These are phyloP conservation scores for Penicillium sp. DNA, from an alignment of 2,329 filamentous ascomycete species.

Conservation along the genomic window DNA sequence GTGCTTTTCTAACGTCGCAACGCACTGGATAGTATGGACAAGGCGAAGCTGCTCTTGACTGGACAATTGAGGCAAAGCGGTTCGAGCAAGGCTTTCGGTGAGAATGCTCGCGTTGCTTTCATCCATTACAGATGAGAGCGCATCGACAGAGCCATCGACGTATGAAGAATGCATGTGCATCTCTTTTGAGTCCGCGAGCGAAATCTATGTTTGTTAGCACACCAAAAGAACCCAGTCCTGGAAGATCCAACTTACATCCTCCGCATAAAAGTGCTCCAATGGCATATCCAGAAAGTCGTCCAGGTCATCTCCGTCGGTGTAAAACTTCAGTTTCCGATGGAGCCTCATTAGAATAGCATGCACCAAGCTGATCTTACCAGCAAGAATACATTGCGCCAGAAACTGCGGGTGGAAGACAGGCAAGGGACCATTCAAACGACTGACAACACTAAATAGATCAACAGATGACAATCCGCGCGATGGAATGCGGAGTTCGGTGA, in stretches of 20 bases:
- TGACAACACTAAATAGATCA: conserved; percentile 76
- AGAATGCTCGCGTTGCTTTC: conserved; percentile 66
- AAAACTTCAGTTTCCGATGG: conserved; percentile 73
- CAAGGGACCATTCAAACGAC: conserved; percentile 77
- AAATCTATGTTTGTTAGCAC: conserved; percentile 29
- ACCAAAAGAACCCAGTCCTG: not conserved
- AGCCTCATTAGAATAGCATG: conserved; percentile 68
- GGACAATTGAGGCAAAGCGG: conserved; percentile 73
- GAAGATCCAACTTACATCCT: conserved; percentile 36
- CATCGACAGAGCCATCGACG: conserved; percentile 48
- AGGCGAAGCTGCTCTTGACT: conserved; percentile 81
- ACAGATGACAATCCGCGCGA: conserved; percentile 48
- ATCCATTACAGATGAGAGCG: conserved; percentile 58
- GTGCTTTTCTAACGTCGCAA: conserved; percentile 77
- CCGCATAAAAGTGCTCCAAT: conserved; percentile 46
- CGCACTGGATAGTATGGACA: conserved; percentile 77
- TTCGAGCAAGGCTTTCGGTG: conserved; percentile 68
- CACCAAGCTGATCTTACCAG: conserved; percentile 68
- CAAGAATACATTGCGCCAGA: conserved; percentile 76
- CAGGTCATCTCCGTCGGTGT: conserved; percentile 71
- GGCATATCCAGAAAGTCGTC: conserved; percentile 67
- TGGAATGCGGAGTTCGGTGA: conserved; percentile 51
- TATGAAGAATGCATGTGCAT: conserved; percentile 49
- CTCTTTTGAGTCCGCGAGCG: conserved; percentile 44
- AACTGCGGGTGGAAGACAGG: conserved; percentile 92